Evolutionary conservation across 148 eudicot species (phyloP).

Genomic region (Rhododendron ovatum): DNA sequence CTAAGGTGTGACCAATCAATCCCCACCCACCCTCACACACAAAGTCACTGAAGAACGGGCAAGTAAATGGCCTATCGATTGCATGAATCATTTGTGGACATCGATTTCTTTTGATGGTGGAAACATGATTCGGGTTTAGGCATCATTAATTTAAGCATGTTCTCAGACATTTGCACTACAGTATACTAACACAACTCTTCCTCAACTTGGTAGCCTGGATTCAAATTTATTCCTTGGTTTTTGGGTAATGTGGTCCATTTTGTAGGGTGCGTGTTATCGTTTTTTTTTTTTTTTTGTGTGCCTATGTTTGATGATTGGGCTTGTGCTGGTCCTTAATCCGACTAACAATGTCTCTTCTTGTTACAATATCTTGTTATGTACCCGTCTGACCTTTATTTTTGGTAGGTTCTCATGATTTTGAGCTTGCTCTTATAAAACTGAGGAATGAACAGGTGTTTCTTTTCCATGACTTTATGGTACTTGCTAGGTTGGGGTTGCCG

Average conservation of each 20-base stretch:
- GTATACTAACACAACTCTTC: neutral
- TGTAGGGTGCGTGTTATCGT: neutral
- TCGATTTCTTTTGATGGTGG: neutral
- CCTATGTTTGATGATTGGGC: neutral
- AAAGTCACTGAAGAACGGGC: neutral
- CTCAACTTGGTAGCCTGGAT: neutral
- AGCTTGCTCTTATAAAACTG: neutral
- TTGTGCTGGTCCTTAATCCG: neutral
- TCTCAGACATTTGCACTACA: neutral
- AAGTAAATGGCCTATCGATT: neutral
- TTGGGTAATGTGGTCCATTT: neutral
- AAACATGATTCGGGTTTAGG: neutral
- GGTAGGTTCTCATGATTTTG: neutral
- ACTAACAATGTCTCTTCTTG: neutral
- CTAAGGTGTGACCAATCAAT: neutral
- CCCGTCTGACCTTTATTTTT: neutral
- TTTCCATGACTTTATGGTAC: slow-evolving; percentile 9
- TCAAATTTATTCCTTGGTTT: neutral
- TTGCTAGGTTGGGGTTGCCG: slow-evolving; percentile 92
- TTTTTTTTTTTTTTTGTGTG: neutral
- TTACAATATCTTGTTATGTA: neutral
- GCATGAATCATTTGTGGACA: neutral
- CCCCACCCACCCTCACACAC: neutral
- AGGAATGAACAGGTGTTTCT: neutral
- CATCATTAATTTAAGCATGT: neutral